Evolutionary conservation across 208 protist species (phyloP), one percentile per base, ranked within the genome.

Genomic region (Leishmania guyanensis): DNA sequence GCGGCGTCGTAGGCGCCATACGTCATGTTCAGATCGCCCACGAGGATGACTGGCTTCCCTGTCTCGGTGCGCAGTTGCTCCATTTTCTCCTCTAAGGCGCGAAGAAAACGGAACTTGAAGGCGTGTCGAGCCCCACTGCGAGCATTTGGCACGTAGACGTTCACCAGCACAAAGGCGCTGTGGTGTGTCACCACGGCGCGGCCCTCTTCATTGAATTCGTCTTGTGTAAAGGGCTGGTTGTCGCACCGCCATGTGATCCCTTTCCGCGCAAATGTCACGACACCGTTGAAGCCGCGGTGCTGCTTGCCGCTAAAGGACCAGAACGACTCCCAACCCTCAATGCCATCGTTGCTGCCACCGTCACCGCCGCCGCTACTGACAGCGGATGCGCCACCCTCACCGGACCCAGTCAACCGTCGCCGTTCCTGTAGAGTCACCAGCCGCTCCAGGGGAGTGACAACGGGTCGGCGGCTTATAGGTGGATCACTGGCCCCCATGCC

Each of bases 91-190:
- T 87, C 82, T 71, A 98, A 65, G 22, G 87, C 80, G 0, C 36
- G 16, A 14, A 98, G 69, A 65, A 97, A 98, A 48, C 75, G 77
- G 64, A 85, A 81, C 84, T 97, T 98, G 86, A 88, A 92, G 16
- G 22, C 80, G 9, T 79, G 74, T 8, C 95, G 90, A 0, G 68
- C 69, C 26, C 95, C 92, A 36, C 91, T 79, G 17, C 95, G 85
- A 20, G 88, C 89, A 78, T 98, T 98, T 2, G 94, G 93, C 69
- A 98, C 95, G 85, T 98, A 98, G 53, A 95, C 92, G 85, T 98
- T 98, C 6, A 98, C 84, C 33, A 98, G 78, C 36, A 94, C 91
- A 80, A 94, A 93, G 20, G 70, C 83, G 79, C 91, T 95, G 81
- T 95, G 91, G 73, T 96, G 80, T 2, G 93, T 96, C 39, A 97